Conservation (phyloP, 768 basidiomycete genomes). For the Plicaturopsis crispa region DNA sequence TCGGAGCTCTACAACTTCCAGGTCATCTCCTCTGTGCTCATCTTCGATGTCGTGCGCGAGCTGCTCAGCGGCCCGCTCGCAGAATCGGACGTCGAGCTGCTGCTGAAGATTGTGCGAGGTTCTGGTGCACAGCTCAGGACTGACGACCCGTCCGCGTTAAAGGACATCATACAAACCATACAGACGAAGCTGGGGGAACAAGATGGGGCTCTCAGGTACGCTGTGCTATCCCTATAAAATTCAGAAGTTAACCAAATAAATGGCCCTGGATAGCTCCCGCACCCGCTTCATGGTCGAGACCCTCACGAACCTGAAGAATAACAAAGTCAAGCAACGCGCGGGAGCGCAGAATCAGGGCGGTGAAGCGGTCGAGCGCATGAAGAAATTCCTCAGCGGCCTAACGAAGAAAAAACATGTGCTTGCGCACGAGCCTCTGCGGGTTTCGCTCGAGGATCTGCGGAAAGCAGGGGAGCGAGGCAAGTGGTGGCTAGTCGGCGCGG, state of each 20-base stretch:
- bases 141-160: slow-evolving; percentile 88
- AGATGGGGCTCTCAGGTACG: slow-evolving; percentile 45
- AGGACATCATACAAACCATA: slow-evolving; percentile 82
- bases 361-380: slow-evolving; percentile 79
- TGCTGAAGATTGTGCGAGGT: slow-evolving; percentile 84
- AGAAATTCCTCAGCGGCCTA: slow-evolving; percentile 74
- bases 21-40: slow-evolving; percentile 79
- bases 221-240: not conserved
- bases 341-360: slow-evolving; percentile 59
- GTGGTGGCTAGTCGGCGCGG: slow-evolving; percentile 98
- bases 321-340: slow-evolving; percentile 64
- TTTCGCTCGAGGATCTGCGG: slow-evolving; percentile 80
- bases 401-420: slow-evolving; percentile 76
- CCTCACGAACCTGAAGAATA: slow-evolving; percentile 86
- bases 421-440: slow-evolving; percentile 79
- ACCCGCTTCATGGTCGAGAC: slow-evolving; percentile 96
- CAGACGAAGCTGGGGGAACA: slow-evolving; percentile 59
- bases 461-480: slow-evolving; percentile 83
- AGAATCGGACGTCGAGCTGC: slow-evolving; percentile 79
- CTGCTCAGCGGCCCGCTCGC: slow-evolving; percentile 58
- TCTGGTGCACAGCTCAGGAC: slow-evolving; percentile 88
- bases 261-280: slow-evolving; percentile 54
- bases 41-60: slow-evolving; percentile 83
- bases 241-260: not conserved
- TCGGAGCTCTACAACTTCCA: slow-evolving; percentile 96